Percentiles rank a stretch among this genome's conserved stretches.
phyloP scores from a whole-genome alignment of 495 filamentous ascomycete species.

The Lichina pygmaea region DNA sequence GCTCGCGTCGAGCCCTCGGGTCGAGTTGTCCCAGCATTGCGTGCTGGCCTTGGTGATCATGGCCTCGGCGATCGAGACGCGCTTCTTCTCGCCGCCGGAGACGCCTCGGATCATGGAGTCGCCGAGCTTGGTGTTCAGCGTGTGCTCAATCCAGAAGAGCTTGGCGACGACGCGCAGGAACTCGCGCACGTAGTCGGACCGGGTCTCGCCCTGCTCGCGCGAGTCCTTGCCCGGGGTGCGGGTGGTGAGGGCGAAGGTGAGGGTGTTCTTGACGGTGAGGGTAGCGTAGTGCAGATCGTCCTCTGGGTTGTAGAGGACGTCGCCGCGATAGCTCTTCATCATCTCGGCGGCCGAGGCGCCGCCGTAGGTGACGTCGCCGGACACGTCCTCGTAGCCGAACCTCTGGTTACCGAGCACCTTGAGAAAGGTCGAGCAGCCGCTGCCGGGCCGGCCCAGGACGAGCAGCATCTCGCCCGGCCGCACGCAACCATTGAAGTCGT shows the following conservation, averaged over 20 bases:
- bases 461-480: constrained; percentile 4
- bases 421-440: constrained; percentile 3
- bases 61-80: constrained; percentile 41
- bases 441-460: constrained; percentile 3
- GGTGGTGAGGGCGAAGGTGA: constrained; percentile 42
- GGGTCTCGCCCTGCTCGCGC: constrained; percentile 29
- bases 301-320: constrained; percentile 10
- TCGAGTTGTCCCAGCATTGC: constrained; percentile 46
- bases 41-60: constrained; percentile 36
- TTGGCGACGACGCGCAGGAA: constrained; percentile 45
- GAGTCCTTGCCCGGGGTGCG: constrained; percentile 38
- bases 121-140: constrained; percentile 37
- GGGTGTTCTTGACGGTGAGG: constrained; percentile 38
- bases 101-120: constrained; percentile 39
- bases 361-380: constrained; percentile 2
- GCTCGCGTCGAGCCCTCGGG: constrained; percentile 36
- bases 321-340: constrained; percentile 2
- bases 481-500: constrained; percentile 7
- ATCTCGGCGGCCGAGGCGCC: constrained; percentile 2
- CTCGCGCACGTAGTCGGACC: constrained; percentile 33
- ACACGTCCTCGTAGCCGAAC: constrained; percentile 1
- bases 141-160: constrained; percentile 55
- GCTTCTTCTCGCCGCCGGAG: constrained; percentile 47
- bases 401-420: constrained; percentile 2
- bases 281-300: constrained; percentile 56